Conservation (phyloP, 2,329 filamentous ascomycete genomes). For the Arthrobotrys sphaeroides region DNA sequence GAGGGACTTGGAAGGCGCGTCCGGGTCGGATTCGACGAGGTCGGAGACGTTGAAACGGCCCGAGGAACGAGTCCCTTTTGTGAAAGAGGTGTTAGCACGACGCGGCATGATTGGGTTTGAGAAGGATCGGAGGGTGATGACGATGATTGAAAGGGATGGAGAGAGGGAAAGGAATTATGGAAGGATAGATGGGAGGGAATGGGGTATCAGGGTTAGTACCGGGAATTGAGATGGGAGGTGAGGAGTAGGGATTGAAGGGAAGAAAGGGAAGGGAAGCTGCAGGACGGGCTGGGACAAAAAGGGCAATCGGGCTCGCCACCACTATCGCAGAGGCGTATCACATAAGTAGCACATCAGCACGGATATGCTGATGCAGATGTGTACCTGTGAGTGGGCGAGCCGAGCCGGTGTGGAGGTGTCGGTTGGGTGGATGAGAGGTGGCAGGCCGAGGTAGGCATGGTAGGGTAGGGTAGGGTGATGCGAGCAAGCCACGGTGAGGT, state of each 20-base stretch:
- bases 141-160: background rate
- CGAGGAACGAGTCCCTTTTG: slow-evolving; percentile 30
- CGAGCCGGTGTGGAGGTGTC: too few relatives aligned
- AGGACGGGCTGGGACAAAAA: background rate
- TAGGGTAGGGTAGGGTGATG: too few relatives aligned
- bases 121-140: background rate
- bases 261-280: background rate
- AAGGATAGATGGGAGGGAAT: background rate
- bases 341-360: too few relatives aligned
- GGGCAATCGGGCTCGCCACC: background rate
- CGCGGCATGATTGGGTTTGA: slow-evolving; percentile 16
- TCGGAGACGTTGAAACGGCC: slow-evolving; percentile 46
- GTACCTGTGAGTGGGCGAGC: too few relatives aligned
- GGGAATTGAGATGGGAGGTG: background rate
- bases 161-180: background rate
- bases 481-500: too few relatives aligned
- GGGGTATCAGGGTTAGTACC: too few relatives aligned
- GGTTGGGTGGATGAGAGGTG: too few relatives aligned
- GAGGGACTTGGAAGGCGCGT: slow-evolving; percentile 50
- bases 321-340: too few relatives aligned
- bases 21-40: slow-evolving; percentile 49
- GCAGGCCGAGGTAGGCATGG: too few relatives aligned
- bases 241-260: background rate
- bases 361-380: background rate
- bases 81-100: slow-evolving; percentile 22